Conservation (phyloP, 495 filamentous ascomycete genomes). For the Aspergillus egyptiacus region DNA sequence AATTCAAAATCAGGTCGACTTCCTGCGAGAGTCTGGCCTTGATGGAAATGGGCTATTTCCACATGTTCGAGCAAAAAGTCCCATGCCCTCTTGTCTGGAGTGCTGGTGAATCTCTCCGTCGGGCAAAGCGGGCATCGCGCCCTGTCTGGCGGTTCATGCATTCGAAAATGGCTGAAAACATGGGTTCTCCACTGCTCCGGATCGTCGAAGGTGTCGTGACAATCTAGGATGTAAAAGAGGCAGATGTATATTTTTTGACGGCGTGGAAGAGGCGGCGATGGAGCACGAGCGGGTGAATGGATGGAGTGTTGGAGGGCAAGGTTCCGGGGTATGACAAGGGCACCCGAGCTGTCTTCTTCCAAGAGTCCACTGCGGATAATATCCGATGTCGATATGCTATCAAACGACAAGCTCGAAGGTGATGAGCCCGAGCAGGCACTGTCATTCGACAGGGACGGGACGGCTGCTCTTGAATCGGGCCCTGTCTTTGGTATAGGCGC, state of each 20-base stretch:
- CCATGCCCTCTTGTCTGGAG: conserved; percentile 29
- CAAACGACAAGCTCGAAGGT: conserved; percentile 15
- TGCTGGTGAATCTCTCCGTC: conserved; percentile 29
- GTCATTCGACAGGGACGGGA: conserved; percentile 22
- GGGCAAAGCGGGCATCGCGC: conserved; percentile 40
- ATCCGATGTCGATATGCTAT: conserved; percentile 18
- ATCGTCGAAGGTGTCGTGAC: conserved; percentile 35
- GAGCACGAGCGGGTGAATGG: conserved; percentile 1
- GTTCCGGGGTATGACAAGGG: conserved; percentile 21
- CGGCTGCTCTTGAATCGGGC: conserved; percentile 2
- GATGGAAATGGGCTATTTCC: conserved; percentile 31
- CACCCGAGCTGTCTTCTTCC: conserved; percentile 23
- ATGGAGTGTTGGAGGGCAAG: conserved; percentile 1
- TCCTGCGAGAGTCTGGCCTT: conserved; percentile 35
- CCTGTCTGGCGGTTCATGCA: conserved; percentile 30
- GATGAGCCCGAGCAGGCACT: conserved; percentile 14
- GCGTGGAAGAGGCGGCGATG: conserved; percentile 7
- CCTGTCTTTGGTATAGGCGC: not conserved
- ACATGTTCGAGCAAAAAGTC: conserved; percentile 38
- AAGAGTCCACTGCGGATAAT: conserved; percentile 18
- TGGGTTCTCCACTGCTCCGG: conserved; percentile 36
- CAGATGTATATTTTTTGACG: conserved; percentile 30
- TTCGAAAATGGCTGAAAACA: conserved; percentile 40
- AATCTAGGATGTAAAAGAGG: conserved; percentile 42
- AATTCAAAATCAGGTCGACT: conserved; percentile 41